A percentile compares a stretch with the other conserved stretches of the same genome.
phyloP scores from a whole-genome alignment of 345 rosid genomes.

The Populus ilicifolia region DNA sequence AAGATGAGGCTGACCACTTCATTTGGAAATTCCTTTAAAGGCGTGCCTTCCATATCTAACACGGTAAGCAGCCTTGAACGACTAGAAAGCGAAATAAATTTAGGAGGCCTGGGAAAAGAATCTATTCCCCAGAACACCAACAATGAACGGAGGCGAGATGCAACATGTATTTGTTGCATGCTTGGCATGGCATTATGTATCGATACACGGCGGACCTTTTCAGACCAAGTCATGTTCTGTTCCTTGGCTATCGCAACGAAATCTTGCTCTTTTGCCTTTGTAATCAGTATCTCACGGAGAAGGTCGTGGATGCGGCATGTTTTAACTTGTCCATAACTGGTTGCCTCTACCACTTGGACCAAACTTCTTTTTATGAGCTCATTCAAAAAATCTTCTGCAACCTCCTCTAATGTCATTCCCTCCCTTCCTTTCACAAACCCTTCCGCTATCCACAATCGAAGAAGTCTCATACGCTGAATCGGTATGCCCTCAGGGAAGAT shows the following conservation, averaged over 20 bases:
- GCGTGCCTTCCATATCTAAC: conserved; percentile 5
- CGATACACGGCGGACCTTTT: conserved; percentile 1
- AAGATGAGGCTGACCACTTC: background rate
- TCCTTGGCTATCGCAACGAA: background rate
- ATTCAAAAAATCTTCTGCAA: conserved; percentile 8
- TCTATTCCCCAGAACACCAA: conserved; percentile 15
- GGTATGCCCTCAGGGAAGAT: background rate
- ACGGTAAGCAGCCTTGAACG: conserved; percentile 2
- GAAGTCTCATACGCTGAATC: conserved; percentile 2
- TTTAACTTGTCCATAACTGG: background rate
- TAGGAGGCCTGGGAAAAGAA: background rate
- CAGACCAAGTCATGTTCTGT: background rate
- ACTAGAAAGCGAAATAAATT: background rate
- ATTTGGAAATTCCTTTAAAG: background rate
- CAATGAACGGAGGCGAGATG: conserved; percentile 21
- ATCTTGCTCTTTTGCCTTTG: background rate
- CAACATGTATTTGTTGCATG: background rate
- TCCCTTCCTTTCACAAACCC: conserved; percentile 15
- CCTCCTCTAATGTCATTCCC: conserved; percentile 12
- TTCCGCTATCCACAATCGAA: conserved; percentile 16
- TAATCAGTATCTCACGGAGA: background rate
- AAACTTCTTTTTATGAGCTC: conserved; percentile 6
- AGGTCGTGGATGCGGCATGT: conserved; percentile 1
- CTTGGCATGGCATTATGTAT: conserved; percentile 1
- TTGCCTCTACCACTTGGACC: conserved; percentile 1